A percentile compares a stretch with the other conserved stretches of the same genome.
These are phyloP conservation scores for Rhodotorula toruloides DNA, from an alignment of 768 basidiomycete genomes.

Conservation along the genomic window DNA sequence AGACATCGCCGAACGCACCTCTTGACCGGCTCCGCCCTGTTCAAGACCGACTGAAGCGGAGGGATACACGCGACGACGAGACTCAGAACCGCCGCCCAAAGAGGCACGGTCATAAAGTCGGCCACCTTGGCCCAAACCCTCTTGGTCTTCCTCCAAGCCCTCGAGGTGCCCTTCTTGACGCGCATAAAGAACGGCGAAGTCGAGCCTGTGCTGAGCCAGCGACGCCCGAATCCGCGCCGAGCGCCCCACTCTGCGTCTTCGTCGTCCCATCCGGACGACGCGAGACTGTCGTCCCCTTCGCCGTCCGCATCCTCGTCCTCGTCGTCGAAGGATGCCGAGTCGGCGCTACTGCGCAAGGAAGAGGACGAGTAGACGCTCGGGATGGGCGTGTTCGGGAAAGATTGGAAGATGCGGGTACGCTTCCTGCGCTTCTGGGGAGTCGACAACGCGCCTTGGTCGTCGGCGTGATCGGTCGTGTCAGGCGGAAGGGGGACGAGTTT, in stretches of 20 bases:
- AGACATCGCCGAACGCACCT: constrained; percentile 25
- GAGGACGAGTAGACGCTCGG: constrained; percentile 6
- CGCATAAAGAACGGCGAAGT: constrained; percentile 36
- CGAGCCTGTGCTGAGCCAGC: constrained; percentile 2
- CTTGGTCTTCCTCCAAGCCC: constrained; percentile 32
- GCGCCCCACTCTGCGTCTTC: constrained; percentile 20
- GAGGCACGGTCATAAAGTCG: constrained; percentile 69
- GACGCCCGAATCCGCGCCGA: constrained; percentile 26
- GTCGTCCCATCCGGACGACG: no score
- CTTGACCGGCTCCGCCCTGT: constrained; percentile 50
- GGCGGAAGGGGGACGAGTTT: constrained; percentile 3
- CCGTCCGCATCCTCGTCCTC: constrained; percentile 22
- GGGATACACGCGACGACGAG: constrained; percentile 55
- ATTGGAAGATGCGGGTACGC: constrained; percentile 19
- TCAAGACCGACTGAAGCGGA: constrained; percentile 67
- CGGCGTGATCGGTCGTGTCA: constrained; percentile 1
- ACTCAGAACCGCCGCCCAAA: constrained; percentile 52
- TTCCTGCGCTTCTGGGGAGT: constrained; percentile 9
- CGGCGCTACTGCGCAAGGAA: no score
- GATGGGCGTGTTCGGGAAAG: constrained; percentile 44
- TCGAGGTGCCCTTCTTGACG: constrained; percentile 36
- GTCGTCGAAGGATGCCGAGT: constrained; percentile 9
- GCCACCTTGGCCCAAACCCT: constrained; percentile 7
- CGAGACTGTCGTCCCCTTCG: background rate
- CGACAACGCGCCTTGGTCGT: constrained; percentile 36